Conservation (phyloP, 345 rosid genomes). For the Euphorbia lathyris region DNA sequence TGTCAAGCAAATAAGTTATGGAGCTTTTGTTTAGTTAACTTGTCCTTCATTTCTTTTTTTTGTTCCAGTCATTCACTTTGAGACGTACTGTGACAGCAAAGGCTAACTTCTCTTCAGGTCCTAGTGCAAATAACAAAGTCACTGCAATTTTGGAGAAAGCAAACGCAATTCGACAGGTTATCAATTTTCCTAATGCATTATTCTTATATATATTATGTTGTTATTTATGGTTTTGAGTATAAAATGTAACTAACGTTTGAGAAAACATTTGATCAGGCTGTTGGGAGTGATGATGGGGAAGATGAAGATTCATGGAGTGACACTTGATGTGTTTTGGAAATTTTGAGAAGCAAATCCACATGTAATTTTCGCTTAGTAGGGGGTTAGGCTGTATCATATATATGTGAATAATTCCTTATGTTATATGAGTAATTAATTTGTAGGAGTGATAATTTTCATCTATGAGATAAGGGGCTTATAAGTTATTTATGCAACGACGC, state of each 20-base stretch:
- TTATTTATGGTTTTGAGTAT: background rate
- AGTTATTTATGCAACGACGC: conserved; percentile 20
- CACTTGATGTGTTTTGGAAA: conserved; percentile 22
- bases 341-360: conserved; percentile 5
- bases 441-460: conserved; percentile 25
- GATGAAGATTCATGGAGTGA: conserved; percentile 90
- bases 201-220: background rate
- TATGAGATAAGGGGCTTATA: background rate
- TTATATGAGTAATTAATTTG: conserved; percentile 34
- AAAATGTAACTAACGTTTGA: conserved; percentile 12
- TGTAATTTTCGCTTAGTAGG: conserved; percentile 11
- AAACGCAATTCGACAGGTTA: conserved; percentile 92
- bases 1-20: background rate
- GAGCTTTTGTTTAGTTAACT: background rate
- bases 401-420: conserved; percentile 29
- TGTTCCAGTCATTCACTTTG: conserved; percentile 64
- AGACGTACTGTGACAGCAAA: conserved; percentile 48
- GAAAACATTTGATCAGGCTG: conserved; percentile 50
- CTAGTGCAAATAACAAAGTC: conserved; percentile 52
- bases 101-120: conserved; percentile 39
- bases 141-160: conserved; percentile 90
- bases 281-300: conserved; percentile 70
- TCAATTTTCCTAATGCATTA: background rate
- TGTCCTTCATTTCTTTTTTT: background rate
- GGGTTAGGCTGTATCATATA: conserved; percentile 18